phyloP scores from a whole-genome alignment of 2,329 filamentous ascomycete genomes.

The Trichocomaceae sp. region DNA sequence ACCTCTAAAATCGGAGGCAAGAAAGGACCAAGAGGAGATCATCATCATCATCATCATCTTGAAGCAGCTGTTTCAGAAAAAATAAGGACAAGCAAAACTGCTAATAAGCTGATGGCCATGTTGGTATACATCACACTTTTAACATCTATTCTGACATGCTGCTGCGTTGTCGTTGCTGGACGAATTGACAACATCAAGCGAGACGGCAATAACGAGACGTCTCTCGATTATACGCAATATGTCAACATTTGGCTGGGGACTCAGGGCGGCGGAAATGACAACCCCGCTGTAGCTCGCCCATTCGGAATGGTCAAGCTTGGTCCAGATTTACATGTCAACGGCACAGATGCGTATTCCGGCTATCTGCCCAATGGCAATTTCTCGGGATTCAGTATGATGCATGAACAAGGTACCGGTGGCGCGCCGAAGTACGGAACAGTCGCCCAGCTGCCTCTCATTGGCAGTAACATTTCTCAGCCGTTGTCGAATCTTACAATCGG shows the following conservation, averaged over 20 bases:
- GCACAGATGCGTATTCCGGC: conserved; percentile 52
- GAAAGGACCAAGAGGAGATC: neutral
- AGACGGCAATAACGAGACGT: neutral
- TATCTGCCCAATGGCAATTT: conserved; percentile 46
- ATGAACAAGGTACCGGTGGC: conserved; percentile 48
- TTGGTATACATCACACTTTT: neutral
- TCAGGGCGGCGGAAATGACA: conserved; percentile 45
- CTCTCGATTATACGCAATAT: conserved; percentile 7
- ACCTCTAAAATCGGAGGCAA: neutral
- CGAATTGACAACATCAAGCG: neutral
- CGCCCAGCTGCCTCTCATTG: conserved; percentile 50
- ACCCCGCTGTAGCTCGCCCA: conserved; percentile 50
- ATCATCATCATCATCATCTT: neutral
- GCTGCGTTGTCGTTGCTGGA: neutral
- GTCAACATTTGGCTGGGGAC: conserved; percentile 7
- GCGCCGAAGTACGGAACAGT: conserved; percentile 47
- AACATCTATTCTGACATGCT: neutral
- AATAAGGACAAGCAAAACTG: neutral
- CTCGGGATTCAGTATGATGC: conserved; percentile 48
- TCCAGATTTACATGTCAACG: conserved; percentile 47
- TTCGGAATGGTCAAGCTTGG: conserved; percentile 54
- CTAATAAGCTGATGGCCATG: neutral
- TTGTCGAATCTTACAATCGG: conserved; percentile 51
- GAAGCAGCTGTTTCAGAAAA: neutral
- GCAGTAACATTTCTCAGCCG: conserved; percentile 45